phyloP scores from a whole-genome alignment of 352 stramenopile genomes.

The Phytophthora idaei region DNA sequence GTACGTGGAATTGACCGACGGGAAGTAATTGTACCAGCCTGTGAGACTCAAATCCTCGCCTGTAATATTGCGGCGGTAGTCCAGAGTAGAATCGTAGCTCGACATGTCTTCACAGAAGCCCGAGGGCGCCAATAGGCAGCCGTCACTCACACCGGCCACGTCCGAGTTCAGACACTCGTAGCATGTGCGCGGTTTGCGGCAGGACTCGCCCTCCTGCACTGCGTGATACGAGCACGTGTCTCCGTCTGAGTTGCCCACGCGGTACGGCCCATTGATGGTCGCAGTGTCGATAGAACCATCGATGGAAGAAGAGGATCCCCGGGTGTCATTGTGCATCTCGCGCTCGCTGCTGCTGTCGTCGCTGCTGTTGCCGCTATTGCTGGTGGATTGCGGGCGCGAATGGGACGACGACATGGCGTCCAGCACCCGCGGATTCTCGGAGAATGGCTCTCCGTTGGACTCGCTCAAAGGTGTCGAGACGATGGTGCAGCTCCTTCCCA shows the following conservation, averaged over 20 bases:
- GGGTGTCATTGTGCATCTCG: constrained; percentile 8
- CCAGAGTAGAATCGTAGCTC: constrained; percentile 50
- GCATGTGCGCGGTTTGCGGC: constrained; percentile 64
- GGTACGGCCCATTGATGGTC: constrained; percentile 34
- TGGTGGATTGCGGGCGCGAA: constrained; percentile 15
- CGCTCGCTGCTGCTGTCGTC: constrained; percentile 12
- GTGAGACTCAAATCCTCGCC: constrained; percentile 33
- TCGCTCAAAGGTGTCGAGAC: constrained; percentile 5
- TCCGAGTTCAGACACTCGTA: constrained; percentile 73
- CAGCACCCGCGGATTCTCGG: constrained; percentile 14
- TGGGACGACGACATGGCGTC: constrained; percentile 24
- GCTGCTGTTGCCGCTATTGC: constrained; percentile 12
- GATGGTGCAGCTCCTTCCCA: constrained; percentile 20
- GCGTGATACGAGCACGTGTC: constrained; percentile 74
- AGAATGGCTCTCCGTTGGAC: constrained; percentile 5
- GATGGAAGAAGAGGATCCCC: constrained; percentile 4
- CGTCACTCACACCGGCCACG: constrained; percentile 35
- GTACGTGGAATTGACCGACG: constrained; percentile 66
- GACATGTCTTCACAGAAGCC: constrained; percentile 66
- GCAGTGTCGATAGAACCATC: constrained; percentile 27
- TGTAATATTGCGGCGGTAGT: constrained; percentile 67
- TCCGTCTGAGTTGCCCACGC: constrained; percentile 50
- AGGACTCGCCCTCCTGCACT: constrained; percentile 38
- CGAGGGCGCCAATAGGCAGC: constrained; percentile 60
- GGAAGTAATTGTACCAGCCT: constrained; percentile 72